These are phyloP conservation scores for Ogataea methanolica DNA, from an alignment of 805 yeast species.

Conservation along the genomic window DNA sequence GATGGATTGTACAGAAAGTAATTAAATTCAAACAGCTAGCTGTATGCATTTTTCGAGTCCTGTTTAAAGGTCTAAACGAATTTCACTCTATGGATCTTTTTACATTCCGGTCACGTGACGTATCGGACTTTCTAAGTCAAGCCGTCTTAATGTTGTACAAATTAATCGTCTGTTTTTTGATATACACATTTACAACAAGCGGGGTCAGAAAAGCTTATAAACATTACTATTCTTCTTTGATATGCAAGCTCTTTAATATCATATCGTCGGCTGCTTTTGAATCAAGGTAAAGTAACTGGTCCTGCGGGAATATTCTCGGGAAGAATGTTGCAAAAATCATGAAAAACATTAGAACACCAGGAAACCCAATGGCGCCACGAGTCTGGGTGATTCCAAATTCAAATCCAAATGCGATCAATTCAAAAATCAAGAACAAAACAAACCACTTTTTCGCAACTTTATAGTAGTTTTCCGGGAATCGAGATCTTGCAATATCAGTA, in stretches of 20 bases:
- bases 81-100: no score
- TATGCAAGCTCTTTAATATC: slow-evolving; percentile 26
- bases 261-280: slow-evolving; percentile 31
- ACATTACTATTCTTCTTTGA: slow-evolving; percentile 4
- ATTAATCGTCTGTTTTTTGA: neutral
- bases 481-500: slow-evolving; percentile 6
- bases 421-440: slow-evolving; percentile 49
- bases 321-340: slow-evolving; percentile 60
- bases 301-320: slow-evolving; percentile 55
- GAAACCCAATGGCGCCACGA: slow-evolving; percentile 91
- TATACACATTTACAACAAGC: neutral
- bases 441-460: slow-evolving; percentile 43
- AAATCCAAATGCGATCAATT: slow-evolving; percentile 63
- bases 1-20: no score
- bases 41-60: no score
- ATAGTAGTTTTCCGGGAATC: slow-evolving; percentile 14
- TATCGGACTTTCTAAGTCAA: no score
- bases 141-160: no score
- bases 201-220: no score
- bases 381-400: slow-evolving; percentile 87
- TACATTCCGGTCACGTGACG: no score
- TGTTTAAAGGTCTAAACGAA: no score
- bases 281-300: slow-evolving; percentile 62
- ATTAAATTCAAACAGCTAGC: no score
- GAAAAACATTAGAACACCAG: slow-evolving; percentile 74